Percentiles rank a stretch among this genome's conserved stretches.
Evolutionary conservation across 345 rosid species (phyloP).

Genomic region (Salix viminalis): DNA sequence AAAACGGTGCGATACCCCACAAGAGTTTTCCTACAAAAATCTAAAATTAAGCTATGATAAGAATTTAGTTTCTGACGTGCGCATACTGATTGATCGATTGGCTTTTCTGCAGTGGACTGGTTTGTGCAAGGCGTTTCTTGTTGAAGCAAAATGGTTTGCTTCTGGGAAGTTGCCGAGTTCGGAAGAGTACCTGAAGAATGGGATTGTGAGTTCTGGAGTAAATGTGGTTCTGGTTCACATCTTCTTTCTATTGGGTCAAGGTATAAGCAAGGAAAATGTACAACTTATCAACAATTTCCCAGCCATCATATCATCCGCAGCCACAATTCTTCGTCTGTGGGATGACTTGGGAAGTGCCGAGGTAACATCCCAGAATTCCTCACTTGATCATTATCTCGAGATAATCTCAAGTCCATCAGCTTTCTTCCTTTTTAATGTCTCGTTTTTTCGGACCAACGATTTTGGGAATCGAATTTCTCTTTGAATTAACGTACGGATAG

Average conservation of each 20-base stretch:
- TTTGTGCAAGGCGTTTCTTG: constrained; percentile 51
- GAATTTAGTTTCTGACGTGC: too few species aligned
- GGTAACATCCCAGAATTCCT: constrained; percentile 15
- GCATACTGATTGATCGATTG: too few species aligned
- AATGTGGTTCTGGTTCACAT: constrained; percentile 40
- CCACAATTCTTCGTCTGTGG: constrained; percentile 42
- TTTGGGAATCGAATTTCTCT: too few species aligned
- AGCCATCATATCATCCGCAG: constrained; percentile 31
- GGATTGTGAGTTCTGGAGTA: constrained; percentile 49
- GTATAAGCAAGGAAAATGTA: constrained; percentile 28
- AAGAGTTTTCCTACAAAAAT: too few species aligned
- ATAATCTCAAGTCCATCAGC: too few species aligned
- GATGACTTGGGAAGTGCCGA: constrained; percentile 61
- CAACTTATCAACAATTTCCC: constrained; percentile 34
- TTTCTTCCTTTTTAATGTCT: too few species aligned
- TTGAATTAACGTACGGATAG: too few species aligned
- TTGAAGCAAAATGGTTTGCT: constrained; percentile 57
- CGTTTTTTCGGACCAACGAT: too few species aligned
- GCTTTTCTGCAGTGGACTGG: constrained; percentile 40
- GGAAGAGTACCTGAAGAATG: constrained; percentile 56
- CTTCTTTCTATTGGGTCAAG: constrained; percentile 47
- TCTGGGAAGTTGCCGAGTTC: constrained; percentile 29
- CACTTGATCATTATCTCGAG: too few species aligned
- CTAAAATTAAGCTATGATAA: too few species aligned
- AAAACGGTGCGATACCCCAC: too few species aligned